Conservation (phyloP, 805 yeast species). For the Candida yuanshanica region DNA sequence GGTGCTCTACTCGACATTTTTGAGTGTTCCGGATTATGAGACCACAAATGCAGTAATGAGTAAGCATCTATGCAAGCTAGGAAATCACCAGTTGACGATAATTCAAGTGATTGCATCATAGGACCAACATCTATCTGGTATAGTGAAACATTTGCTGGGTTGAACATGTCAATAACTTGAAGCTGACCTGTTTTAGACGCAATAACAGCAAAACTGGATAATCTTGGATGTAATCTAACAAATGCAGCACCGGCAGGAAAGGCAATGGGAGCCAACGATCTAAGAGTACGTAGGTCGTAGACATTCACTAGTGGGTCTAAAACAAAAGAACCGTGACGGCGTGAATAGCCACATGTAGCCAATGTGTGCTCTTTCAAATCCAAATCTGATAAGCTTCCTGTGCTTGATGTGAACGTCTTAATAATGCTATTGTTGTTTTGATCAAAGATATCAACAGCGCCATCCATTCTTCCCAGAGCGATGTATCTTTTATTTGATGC, state of each 20-base stretch:
- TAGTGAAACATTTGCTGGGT: constrained; percentile 61
- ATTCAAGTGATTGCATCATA: constrained; percentile 25
- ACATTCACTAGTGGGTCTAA: constrained; percentile 81
- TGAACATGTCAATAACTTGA: constrained; percentile 77
- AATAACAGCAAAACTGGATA: constrained; percentile 70
- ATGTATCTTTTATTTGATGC: constrained; percentile 47
- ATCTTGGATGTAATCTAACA: constrained; percentile 79
- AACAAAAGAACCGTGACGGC: constrained; percentile 50
- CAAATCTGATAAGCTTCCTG: constrained; percentile 56
- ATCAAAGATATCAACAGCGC: constrained; percentile 60
- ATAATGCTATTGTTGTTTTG: constrained; percentile 42
- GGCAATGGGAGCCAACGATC: constrained; percentile 71
- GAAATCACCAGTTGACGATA: constrained; percentile 64
- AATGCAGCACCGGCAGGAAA: constrained; percentile 87
- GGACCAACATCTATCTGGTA: constrained; percentile 59
- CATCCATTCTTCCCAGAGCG: constrained; percentile 53
- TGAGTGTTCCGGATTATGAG: constrained; percentile 39
- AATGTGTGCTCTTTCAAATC: constrained; percentile 60
- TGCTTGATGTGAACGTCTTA: constrained; percentile 53
- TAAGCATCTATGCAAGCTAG: constrained; percentile 58
- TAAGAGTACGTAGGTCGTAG: constrained; percentile 70
- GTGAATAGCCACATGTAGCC: constrained; percentile 77
- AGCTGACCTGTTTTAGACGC: constrained; percentile 77
- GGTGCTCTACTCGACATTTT: constrained; percentile 38
- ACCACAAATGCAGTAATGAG: constrained; percentile 53